Base-by-base conservation (phyloP, 192 early-diverging fungal genomes). In the Hyaloraphidium curvatum region DNA sequence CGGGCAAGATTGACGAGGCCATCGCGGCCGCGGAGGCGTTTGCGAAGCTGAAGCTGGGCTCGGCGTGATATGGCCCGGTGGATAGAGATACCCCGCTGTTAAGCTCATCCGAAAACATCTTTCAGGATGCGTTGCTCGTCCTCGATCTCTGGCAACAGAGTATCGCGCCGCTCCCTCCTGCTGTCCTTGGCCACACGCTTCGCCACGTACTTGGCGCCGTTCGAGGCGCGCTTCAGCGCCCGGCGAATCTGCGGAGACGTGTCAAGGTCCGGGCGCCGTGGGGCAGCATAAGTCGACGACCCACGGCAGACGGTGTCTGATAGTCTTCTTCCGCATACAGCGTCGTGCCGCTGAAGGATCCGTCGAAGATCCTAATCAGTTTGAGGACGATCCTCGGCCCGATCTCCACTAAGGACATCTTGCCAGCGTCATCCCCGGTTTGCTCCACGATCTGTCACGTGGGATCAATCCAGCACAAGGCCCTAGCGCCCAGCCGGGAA, bases 301-400 rank as follows among this genome's bases (percentile, higher is more conserved):
- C n/a, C n/a, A n/a, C n/a, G n/a, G n/a, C n/a, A n/a, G n/a, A n/a
- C n/a, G n/a, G n/a, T n/a, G n/a, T n/a, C n/a, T n/a, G n/a, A n/a
- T n/a, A n/a, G n/a, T n/a, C n/a, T n/a, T n/a, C n/a, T n/a, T 92
- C 91, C 64, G 88, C 85, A 64, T 81, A 98, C 60, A 95, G 73
- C 29, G 90, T 88, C 14, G 81, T 70, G 0, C 94, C 94, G 56
- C 85, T 76, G 73, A 95, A 98, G 51, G 81, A 83, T 29, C 94
- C 91, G 52, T 89, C 88, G 68, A 98, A 96, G 61, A 92, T 86
- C 48, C 86, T 72, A 65, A 94, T 90, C 2, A 89, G 71, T 62
- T 80, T 85, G 59, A 98, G 69, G 39, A 86, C 81, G 70, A 95
- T 93, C n/a, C 94, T 80, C 19, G 94, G 94, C 22, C 94, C 94